Base-by-base conservation (phyloP, 768 basidiomycete species). In the Podaxis carcinomalis region DNA sequence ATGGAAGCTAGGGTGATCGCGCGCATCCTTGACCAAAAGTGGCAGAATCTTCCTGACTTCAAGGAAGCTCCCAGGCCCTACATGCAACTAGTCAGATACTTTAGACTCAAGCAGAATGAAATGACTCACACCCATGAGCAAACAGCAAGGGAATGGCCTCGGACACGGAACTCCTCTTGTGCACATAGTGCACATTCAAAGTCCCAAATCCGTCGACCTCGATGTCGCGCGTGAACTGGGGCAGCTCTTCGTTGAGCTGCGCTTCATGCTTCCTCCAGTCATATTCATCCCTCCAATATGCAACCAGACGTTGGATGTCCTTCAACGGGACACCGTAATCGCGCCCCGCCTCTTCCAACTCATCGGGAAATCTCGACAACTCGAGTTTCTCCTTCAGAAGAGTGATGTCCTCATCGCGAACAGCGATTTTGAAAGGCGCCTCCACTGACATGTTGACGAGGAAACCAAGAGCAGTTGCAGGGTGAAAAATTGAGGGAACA, bases 21-120 rank as follows among this genome's bases (percentile, higher is more conserved):
- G 57, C 3, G 79, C 76, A 0, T 72, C 72, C 14, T 75, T 65
- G 0, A 78, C 74, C 56, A 89, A 72, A 14, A 86, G 65, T 0
- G 86, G 82, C 0, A 88, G 72, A 3, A 88, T 69, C 71, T 87
- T 88, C 57, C 74, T 69, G 5, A 80, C 81, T 72, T 89, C 87
- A 5, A 80, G 63, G 66, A 86, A 83, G 65, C 78, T 74, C 28
- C 86, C 85, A 0, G 85, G 86, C 85, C 84, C 86, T 86, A 53
- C 27, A 60, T n/a, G 56, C 27, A 51, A 42, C 13, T 10, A 42
- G 13, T 35, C 21, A 53, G 25, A 4, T 23, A n/a, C 49, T 23
- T 39, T 36, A 42, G 50, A 28, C 14, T 2, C 25, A 16, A 40
- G 19, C 19, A 14, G 44, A 16, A 27, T 23, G 47, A 28, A 13